These are phyloP conservation scores for Dioszegia hungarica DNA, from an alignment of 768 basidiomycete genomes.

Conservation along the genomic window DNA sequence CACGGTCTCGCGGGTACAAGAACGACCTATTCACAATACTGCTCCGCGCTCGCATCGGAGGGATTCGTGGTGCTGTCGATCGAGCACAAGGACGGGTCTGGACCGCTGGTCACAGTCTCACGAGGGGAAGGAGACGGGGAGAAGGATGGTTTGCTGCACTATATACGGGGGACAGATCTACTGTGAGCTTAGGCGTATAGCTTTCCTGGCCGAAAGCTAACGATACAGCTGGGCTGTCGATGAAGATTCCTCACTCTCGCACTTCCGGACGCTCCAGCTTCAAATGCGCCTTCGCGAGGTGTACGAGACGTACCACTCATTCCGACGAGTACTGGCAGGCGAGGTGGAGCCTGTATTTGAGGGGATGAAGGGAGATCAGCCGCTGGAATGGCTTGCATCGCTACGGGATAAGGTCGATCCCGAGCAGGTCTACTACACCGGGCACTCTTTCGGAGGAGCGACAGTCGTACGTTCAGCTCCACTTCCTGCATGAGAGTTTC, in stretches of 20 bases:
- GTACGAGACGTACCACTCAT: slow-evolving; percentile 60
- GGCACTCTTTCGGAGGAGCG: slow-evolving; percentile 60
- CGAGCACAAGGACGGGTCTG: slow-evolving; percentile 79
- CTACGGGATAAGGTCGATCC: slow-evolving; percentile 40
- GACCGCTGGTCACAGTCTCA: slow-evolving; percentile 54
- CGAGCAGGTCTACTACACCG: slow-evolving; percentile 52
- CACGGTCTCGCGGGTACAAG: slow-evolving; percentile 75
- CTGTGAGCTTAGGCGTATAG: slow-evolving; percentile 29
- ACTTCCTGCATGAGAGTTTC: not conserved
- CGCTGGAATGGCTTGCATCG: slow-evolving; percentile 19
- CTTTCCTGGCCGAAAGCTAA: not conserved
- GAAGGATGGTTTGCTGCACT: slow-evolving; percentile 49
- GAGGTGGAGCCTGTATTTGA: slow-evolving; percentile 34
- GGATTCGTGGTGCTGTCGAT: slow-evolving; percentile 76
- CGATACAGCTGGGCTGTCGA: slow-evolving; percentile 21
- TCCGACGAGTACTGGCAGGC: slow-evolving; percentile 56
- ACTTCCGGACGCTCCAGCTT: slow-evolving; percentile 67
- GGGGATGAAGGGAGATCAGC: slow-evolving; percentile 19
- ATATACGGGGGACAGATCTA: slow-evolving; percentile 59
- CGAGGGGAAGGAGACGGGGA: slow-evolving; percentile 25
- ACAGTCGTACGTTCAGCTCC: slow-evolving; percentile 52
- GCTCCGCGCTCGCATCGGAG: slow-evolving; percentile 65
- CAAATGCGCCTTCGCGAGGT: slow-evolving; percentile 66
- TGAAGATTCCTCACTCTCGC: slow-evolving; percentile 45
- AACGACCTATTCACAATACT: slow-evolving; percentile 71